These are phyloP conservation scores for Hylodesmum podocarpum DNA, from an alignment of 306 rosid genomes.

Conservation along the genomic window DNA sequence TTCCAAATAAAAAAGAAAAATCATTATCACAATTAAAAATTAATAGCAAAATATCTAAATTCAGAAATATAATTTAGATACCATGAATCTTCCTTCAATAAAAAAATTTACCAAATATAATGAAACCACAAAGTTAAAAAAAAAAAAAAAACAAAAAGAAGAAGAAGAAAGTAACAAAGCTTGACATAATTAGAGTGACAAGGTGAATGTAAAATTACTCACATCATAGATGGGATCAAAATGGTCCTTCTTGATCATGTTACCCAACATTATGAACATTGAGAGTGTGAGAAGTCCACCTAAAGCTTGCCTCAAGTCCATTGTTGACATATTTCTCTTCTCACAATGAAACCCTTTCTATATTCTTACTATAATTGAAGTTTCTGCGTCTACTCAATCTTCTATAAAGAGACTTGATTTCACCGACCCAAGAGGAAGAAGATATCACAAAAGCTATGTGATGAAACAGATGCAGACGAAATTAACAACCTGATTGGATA, in stretches of 20 bases:
- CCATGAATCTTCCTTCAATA: neutral
- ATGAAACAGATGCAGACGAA: constrained; percentile 30
- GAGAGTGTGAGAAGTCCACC: constrained; percentile 48
- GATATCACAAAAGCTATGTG: neutral
- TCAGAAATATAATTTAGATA: neutral
- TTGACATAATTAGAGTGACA: neutral
- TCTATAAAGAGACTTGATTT: neutral
- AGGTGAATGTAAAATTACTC: constrained; percentile 14
- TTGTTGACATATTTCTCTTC: constrained; percentile 22
- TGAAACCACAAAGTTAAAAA: neutral
- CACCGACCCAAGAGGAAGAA: constrained; percentile 33
- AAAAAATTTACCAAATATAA: neutral
- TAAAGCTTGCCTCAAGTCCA: constrained; percentile 43
- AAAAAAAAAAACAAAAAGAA: neutral
- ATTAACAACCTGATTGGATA: neutral
- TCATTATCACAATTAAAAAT: neutral
- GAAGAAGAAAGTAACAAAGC: neutral
- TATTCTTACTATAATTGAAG: too few relatives aligned
- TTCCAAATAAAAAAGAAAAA: neutral
- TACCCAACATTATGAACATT: constrained; percentile 50
- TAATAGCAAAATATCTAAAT: too few relatives aligned
- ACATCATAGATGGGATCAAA: constrained; percentile 30
- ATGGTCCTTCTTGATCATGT: constrained; percentile 52
- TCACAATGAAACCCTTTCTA: neutral
- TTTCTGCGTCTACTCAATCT: neutral